Conservation (phyloP, 306 rosid species). For the Vigna unguiculata region DNA sequence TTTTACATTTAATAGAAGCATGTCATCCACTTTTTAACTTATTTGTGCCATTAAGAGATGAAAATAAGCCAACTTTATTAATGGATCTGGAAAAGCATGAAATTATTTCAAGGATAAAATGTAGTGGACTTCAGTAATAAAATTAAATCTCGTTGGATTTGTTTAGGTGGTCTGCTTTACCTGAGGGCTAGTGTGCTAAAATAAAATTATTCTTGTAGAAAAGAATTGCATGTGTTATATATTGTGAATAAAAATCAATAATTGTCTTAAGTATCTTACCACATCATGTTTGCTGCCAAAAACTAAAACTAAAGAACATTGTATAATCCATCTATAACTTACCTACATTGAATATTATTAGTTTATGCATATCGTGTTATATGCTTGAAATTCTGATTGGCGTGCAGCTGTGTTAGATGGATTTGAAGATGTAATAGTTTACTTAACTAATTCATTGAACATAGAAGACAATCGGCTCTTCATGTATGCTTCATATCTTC, state of each 20-base stretch:
- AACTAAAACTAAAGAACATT: not conserved
- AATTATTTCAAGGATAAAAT: slow-evolving; percentile 21
- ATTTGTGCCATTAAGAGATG: slow-evolving; percentile 9
- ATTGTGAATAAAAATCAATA: not conserved
- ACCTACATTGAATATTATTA: slow-evolving; percentile 2
- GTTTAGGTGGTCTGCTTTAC: slow-evolving; percentile 3
- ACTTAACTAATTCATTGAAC: not conserved
- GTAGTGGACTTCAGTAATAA: not conserved
- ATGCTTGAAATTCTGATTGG: not conserved
- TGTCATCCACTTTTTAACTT: slow-evolving; percentile 16
- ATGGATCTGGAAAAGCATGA: not conserved
- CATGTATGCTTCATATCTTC: slow-evolving; percentile 1
- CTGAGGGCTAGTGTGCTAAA: slow-evolving; percentile 4
- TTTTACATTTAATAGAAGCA: slow-evolving; percentile 17
- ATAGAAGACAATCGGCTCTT: slow-evolving; percentile 1
- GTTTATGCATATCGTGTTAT: slow-evolving; percentile 37
- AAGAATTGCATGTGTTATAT: slow-evolving; percentile 20
- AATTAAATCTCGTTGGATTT: slow-evolving; percentile 6
- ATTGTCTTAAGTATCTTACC: too few relatives aligned
- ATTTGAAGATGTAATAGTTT: slow-evolving; percentile 17
- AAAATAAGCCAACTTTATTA: slow-evolving; percentile 17
- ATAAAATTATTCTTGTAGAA: not conserved
- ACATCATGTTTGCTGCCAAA: not conserved
- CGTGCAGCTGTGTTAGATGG: slow-evolving; percentile 7
- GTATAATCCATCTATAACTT: not conserved